Evolutionary conservation across 148 eudicot genomes (phyloP).

Genomic region (Cornus florida): DNA sequence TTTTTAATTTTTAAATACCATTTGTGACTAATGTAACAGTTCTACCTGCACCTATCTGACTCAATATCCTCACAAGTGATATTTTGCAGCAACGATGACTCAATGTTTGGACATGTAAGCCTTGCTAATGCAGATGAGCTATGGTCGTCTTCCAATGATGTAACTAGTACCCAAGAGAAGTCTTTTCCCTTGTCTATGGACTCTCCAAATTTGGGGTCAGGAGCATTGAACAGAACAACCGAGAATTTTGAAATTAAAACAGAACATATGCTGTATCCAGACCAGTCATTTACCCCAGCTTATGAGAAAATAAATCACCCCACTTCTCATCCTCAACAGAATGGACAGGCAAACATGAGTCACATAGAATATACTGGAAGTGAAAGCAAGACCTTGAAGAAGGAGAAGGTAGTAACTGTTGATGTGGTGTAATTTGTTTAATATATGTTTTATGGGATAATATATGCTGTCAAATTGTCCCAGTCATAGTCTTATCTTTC

Average conservation of each 20-base stretch:
- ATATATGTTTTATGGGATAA: not conserved
- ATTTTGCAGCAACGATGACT: constrained; percentile 68
- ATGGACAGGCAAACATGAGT: constrained; percentile 24
- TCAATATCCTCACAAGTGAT: constrained; percentile 66
- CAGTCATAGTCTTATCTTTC: not conserved
- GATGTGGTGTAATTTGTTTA: not conserved
- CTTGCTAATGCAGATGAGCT: constrained; percentile 53
- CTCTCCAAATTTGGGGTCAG: constrained; percentile 44
- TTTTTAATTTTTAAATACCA: not conserved
- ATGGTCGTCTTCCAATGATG: constrained; percentile 68
- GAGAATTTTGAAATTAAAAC: constrained; percentile 35
- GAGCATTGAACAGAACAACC: constrained; percentile 32
- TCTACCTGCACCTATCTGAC: constrained; percentile 46
- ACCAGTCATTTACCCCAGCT: constrained; percentile 27
- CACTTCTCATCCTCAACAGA: constrained; percentile 31
- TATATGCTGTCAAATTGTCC: not conserved
- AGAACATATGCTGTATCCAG: constrained; percentile 36
- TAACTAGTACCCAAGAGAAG: constrained; percentile 35
- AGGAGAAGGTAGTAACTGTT: constrained; percentile 50
- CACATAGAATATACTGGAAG: constrained; percentile 28
- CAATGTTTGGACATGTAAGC: constrained; percentile 47
- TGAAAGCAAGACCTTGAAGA: constrained; percentile 22
- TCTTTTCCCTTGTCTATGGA: constrained; percentile 42
- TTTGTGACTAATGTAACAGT: constrained; percentile 12
- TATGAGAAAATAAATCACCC: constrained; percentile 25